Conservation (phyloP, 768 basidiomycete species). For the Tulasnella sp. region DNA sequence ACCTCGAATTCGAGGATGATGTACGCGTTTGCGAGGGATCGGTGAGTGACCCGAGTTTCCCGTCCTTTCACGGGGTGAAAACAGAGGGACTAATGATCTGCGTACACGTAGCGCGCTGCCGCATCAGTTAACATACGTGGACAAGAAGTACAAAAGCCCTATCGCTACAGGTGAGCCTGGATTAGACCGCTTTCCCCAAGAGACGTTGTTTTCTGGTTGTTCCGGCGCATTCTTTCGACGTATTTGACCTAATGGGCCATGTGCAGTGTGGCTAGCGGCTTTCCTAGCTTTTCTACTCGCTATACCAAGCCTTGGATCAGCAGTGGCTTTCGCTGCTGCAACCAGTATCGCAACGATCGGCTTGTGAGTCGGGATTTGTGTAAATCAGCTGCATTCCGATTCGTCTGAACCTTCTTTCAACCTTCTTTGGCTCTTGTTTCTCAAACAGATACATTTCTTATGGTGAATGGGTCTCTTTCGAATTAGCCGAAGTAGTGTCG, state of each 20-base stretch:
- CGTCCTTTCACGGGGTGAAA: slow-evolving; percentile 56
- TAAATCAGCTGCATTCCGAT: slow-evolving; percentile 21
- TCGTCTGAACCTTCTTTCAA: not conserved
- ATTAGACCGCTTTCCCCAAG: too few relatives aligned
- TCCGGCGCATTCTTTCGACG: too few relatives aligned
- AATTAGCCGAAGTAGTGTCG: not conserved
- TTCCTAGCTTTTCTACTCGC: slow-evolving; percentile 65
- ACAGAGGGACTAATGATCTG: slow-evolving; percentile 30
- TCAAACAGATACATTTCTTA: too few relatives aligned
- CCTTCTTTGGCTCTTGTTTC: too few relatives aligned
- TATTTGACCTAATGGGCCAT: too few relatives aligned
- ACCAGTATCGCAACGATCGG: slow-evolving; percentile 44
- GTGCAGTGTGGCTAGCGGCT: slow-evolving; percentile 77
- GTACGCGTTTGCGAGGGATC: slow-evolving; percentile 71
- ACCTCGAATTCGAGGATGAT: slow-evolving; percentile 76
- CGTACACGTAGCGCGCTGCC: slow-evolving; percentile 31
- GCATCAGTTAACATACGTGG: too few relatives aligned
- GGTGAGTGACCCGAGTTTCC: slow-evolving; percentile 56
- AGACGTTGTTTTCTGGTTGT: too few relatives aligned
- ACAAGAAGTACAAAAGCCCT: too few relatives aligned
- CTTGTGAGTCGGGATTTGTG: slow-evolving; percentile 62
- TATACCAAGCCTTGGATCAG: slow-evolving; percentile 60
- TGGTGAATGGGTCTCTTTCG: too few relatives aligned
- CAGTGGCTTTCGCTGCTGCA: slow-evolving; percentile 53
- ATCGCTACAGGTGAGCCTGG: too few relatives aligned